Conservation (phyloP, 345 rosid species). For the Arabis alpina region DNA sequence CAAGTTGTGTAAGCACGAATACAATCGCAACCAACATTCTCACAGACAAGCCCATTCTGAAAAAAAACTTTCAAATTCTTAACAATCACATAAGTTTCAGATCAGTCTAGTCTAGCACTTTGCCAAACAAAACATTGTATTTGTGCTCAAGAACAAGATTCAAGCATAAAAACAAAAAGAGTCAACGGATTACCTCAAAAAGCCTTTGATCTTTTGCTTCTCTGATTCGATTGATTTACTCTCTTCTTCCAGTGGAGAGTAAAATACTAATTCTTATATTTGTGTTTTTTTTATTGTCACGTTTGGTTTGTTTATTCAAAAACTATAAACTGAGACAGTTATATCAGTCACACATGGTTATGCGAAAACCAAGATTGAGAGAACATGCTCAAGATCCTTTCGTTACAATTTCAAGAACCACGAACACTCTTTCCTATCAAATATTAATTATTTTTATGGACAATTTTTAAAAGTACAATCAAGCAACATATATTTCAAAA, state of each 20-base stretch:
- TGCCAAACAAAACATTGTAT: conserved; percentile 1
- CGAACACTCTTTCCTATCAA: too few relatives aligned
- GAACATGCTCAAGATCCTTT: conserved; percentile 16
- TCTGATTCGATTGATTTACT: conserved; percentile 4
- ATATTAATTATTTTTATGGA: too few relatives aligned
- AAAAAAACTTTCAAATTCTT: background rate
- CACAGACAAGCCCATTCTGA: conserved; percentile 43
- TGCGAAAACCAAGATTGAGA: background rate
- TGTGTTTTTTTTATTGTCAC: background rate
- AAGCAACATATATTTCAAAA: too few relatives aligned
- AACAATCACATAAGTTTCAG: background rate
- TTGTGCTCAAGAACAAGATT: conserved; percentile 5
- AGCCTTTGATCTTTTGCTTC: conserved; percentile 1
- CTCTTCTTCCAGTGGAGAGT: background rate
- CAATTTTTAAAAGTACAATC: too few relatives aligned
- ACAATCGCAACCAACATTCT: conserved; percentile 45
- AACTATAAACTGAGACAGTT: background rate
- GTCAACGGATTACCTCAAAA: conserved; percentile 26
- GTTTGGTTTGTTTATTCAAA: conserved; percentile 16
- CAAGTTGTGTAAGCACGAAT: conserved; percentile 59
- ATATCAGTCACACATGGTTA: background rate
- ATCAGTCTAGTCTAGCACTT: background rate
- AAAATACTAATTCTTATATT: conserved; percentile 4
- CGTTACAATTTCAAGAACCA: conserved; percentile 5
- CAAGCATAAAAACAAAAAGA: background rate